Percentiles rank a stretch among this genome's conserved stretches.
These are phyloP conservation scores for Auriscalpium vulgare DNA, from an alignment of 768 basidiomycete species.

Conservation along the genomic window DNA sequence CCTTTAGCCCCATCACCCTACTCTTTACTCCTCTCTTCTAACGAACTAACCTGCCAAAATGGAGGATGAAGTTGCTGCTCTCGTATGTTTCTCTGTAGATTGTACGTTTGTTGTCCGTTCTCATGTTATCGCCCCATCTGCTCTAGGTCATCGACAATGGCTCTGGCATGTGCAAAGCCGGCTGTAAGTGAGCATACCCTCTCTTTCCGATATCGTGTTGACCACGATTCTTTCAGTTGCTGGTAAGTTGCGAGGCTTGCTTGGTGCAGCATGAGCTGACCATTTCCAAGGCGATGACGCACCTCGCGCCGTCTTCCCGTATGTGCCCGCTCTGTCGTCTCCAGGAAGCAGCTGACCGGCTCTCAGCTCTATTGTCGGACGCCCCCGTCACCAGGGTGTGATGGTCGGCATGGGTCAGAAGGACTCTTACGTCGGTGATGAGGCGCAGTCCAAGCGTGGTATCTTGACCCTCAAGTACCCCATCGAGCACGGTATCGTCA, in stretches of 20 bases:
- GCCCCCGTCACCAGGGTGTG: constrained; percentile 89
- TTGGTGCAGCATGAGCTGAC: neutral
- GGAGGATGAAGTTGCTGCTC: constrained; percentile 61
- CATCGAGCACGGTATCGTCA: constrained; percentile 90
- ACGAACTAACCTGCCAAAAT: constrained; percentile 25
- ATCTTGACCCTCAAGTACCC: constrained; percentile 91
- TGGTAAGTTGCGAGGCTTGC: constrained; percentile 11
- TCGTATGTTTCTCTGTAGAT: constrained; percentile 26
- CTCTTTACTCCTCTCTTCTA: neutral
- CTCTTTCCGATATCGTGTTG: constrained; percentile 38
- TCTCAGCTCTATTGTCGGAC: constrained; percentile 81
- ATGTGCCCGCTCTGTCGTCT: constrained; percentile 26
- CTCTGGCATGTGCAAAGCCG: constrained; percentile 99
- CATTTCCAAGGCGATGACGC: constrained; percentile 77
- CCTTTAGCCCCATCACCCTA: neutral
- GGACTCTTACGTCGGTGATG: constrained; percentile 91
- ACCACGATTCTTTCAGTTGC: constrained; percentile 76
- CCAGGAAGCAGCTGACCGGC: constrained; percentile 5
- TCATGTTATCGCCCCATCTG: neutral
- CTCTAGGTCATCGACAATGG: constrained; percentile 82
- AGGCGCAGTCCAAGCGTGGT: constrained; percentile 92
- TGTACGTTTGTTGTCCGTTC: neutral
- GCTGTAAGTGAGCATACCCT: constrained; percentile 53
- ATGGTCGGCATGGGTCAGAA: constrained; percentile 98
- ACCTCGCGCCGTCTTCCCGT: constrained; percentile 94